Base-by-base conservation (phyloP, 2,329 filamentous ascomycete genomes). In the Fusarium vanettenii region DNA sequence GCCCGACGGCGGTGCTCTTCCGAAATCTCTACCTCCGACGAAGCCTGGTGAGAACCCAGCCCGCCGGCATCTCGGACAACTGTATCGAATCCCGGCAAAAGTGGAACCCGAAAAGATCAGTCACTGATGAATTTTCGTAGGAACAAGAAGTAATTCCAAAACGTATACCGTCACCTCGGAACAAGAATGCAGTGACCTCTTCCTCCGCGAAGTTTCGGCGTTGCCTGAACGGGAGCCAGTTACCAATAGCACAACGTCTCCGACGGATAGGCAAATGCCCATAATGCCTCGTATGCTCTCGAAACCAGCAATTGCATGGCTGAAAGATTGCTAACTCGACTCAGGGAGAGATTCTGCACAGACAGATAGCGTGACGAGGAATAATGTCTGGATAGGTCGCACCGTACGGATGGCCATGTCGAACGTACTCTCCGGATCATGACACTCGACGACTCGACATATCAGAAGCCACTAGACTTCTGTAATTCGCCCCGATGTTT, bases 321-420 rank as follows among this genome's bases (percentile, higher is more conserved):
- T 52, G 2, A 14, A 10, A 16, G 1, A 20, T 2, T 1, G 18
- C 50, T 78, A 18, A 78, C 27, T 6, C 6, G 0, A 5, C 2
- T 0, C 6, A 74, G 70, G 45, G 4, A 61, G n/a, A 16, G 25
- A 67, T 6, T 50, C 60, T 6, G 59, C 70, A 2, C 50, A 57
- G 4, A 22, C 29, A 0, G 69, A 73, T 14, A 71, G 71, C 3
- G 71, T 73, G 3, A 70, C 75, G 4, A 64, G 43, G 18, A 82
- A 77, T 6, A 82, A 82, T 63, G 77, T 79, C 14, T 77, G 79
- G 75, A 80, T 83, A 63, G 77, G 79, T 37, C 78, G 74, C 43
- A 82, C 81, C 10, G 79, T 82, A 31, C 78, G 79, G 6, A 63
- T 78, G 6, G 81, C 80, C 33, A 80, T 82, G 76, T 69, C 75